Base-by-base conservation (phyloP, 1,139 yeast species). In the Suhomyces anneliseae region DNA sequence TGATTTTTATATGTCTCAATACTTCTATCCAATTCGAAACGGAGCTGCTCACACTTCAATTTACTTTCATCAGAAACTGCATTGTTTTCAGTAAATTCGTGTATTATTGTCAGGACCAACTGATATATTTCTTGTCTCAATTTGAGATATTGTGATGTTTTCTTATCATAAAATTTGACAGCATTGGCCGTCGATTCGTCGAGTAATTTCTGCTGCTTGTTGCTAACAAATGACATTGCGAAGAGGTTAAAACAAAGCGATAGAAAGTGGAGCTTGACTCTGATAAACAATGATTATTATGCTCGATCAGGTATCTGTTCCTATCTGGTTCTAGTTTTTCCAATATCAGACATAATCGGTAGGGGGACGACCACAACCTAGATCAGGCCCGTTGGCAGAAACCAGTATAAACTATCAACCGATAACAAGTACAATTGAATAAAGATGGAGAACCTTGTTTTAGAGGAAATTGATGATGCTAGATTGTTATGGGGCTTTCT, bases 141-240 rank as follows among this genome's bases (percentile, higher is more conserved):
- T 38, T 60, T 59, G 42, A 71, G 57, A 46, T 74, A 75, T 45
- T 66, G 70, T 7, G 56, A 43, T 3, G 72, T 60, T 10, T 61
- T 50, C 44, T 67, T 68, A 48, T 75, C 79, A 52, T 71, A 65
- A 42, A 62, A 68, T 44, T 61, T 60, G 40, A 74, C 63, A 51
- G 64, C 65, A 49, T 65, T 65, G 6, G 58, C 41, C 6, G 71
- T 63, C 4, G 73, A 57, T 38, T 63, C 67, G 34, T 71, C 74
- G 8, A 72, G 65, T 43, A 72, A 55, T 34, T 59, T 64, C 46
- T 66, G 73, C 46, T 69, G 73, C 43, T 61, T 62, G 43, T 56
- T 59, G n/a, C 67, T 64, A 14, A 64, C 59, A 40, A 64, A 55
- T 3, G 69, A 64, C 70, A 66, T 66, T 24, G 29, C 7, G 35